Evolutionary conservation across 1,284 basidiomycete species (phyloP).

Genomic region (Cutaneotrichosporon curvatum): DNA sequence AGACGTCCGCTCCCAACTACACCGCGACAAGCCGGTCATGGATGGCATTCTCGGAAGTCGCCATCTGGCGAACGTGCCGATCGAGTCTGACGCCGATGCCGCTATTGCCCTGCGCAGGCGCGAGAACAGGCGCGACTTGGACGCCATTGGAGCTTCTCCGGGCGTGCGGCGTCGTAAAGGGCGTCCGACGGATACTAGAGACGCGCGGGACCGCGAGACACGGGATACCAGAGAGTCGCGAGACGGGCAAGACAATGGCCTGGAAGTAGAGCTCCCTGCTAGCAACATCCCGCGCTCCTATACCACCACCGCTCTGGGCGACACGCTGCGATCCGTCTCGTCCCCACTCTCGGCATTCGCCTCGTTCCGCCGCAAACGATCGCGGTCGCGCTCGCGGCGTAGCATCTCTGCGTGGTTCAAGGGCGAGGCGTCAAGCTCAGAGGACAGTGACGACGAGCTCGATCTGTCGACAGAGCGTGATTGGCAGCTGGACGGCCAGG

Average conservation of each 20-base stretch:
- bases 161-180: background rate
- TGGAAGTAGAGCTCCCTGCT: background rate
- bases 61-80: constrained; percentile 24
- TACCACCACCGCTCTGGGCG: constrained; percentile 17
- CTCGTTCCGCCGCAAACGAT: constrained; percentile 9
- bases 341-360: constrained; percentile 21
- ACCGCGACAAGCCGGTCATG: constrained; percentile 31
- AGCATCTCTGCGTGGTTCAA: constrained; percentile 35
- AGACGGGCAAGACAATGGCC: too few relatives aligned
- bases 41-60: constrained; percentile 10
- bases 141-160: too few relatives aligned
- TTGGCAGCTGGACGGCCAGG: background rate
- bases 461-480: constrained; percentile 1
- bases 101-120: constrained; percentile 37
- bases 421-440: constrained; percentile 4
- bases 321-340: constrained; percentile 33
- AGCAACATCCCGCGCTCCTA: background rate
- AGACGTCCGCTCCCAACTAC: constrained; percentile 55
- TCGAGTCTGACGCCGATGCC: constrained; percentile 45
- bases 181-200: background rate
- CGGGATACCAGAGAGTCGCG: too few relatives aligned
- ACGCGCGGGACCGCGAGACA: background rate
- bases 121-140: constrained; percentile 3
- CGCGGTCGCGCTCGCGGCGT: constrained; percentile 22
- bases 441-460: constrained; percentile 13